A percentile compares a stretch with the other conserved stretches of the same genome.
phyloP scores from a whole-genome alignment of 257 asterid genomes.

The Avicennia marina region DNA sequence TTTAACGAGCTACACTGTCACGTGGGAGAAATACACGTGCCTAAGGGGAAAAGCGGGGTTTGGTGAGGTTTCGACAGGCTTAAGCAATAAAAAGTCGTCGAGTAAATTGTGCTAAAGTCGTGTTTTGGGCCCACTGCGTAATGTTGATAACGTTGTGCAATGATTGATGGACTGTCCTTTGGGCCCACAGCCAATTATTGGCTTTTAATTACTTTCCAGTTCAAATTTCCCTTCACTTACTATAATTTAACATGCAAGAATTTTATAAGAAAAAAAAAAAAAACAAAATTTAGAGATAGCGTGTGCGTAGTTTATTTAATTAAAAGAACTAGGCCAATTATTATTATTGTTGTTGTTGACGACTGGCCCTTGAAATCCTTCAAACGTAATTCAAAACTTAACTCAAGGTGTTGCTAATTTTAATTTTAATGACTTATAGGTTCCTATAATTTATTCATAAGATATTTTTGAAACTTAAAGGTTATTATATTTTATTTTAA shows the following conservation, averaged over 20 bases:
- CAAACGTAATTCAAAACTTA: no score
- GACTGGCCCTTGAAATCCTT: no score
- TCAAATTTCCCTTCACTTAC: neutral
- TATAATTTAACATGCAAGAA: neutral
- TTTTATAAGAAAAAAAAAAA: no score
- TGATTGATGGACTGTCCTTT: slow-evolving; percentile 6
- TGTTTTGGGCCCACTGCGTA: slow-evolving; percentile 6
- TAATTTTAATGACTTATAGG: no score
- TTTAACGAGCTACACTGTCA: neutral
- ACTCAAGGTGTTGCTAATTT: no score
- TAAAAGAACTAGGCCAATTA: no score
- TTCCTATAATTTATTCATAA: no score
- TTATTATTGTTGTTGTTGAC: no score
- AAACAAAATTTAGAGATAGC: no score
- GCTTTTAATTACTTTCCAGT: slow-evolving; percentile 9
- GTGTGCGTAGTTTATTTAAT: neutral
- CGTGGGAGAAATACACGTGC: slow-evolving; percentile 21
- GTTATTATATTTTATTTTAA: no score
- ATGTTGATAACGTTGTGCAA: slow-evolving; percentile 15
- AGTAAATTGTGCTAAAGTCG: slow-evolving; percentile 23
- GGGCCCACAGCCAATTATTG: slow-evolving; percentile 12
- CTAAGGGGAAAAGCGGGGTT: slow-evolving; percentile 13
- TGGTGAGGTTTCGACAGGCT: slow-evolving; percentile 11
- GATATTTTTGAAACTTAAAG: no score
- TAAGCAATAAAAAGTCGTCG: slow-evolving; percentile 20